Conservation (phyloP, 495 filamentous ascomycete species). For the Clohesyomyces aquaticus region DNA sequence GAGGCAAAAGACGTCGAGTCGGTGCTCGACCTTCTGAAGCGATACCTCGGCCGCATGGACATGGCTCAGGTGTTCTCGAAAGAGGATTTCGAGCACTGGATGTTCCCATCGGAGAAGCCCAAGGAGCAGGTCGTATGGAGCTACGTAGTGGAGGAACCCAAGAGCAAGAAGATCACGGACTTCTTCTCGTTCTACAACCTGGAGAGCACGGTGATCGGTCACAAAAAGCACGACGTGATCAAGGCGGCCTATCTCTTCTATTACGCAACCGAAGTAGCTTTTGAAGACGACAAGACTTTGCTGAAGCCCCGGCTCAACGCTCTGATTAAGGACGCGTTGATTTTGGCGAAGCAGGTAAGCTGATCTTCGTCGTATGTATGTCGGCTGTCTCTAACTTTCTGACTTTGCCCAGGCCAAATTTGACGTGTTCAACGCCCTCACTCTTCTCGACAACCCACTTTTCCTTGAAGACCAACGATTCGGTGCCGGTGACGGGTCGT, state of each 20-base stretch:
- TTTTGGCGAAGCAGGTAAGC: conserved; percentile 76
- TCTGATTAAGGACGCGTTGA: conserved; percentile 81
- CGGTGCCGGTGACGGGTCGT: conserved; percentile 86
- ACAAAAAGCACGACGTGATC: conserved; percentile 73
- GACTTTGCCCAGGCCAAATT: conserved; percentile 63
- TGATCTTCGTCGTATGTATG: background rate
- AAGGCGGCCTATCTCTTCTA: conserved; percentile 95
- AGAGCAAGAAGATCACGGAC: conserved; percentile 83
- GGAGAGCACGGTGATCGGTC: conserved; percentile 85
- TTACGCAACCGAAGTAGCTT: conserved; percentile 85
- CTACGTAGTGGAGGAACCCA: conserved; percentile 82
- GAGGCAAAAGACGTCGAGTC: conserved; percentile 77
- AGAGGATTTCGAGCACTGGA: conserved; percentile 86
- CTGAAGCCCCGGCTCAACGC: conserved; percentile 73
- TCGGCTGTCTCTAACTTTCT: too few relatives aligned
- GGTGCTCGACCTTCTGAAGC: conserved; percentile 72
- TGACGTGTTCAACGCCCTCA: conserved; percentile 96
- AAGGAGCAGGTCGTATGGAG: conserved; percentile 85
- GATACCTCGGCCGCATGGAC: conserved; percentile 78
- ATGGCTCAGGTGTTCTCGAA: conserved; percentile 79
- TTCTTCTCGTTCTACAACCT: conserved; percentile 96
- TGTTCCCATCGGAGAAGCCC: conserved; percentile 66
- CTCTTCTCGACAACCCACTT: conserved; percentile 86
- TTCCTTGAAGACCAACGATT: conserved; percentile 94
- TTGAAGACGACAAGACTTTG: conserved; percentile 57